Percentiles rank a stretch among this genome's conserved stretches.
phyloP scores from a whole-genome alignment of 495 filamentous ascomycete species.

The Neurospora pannonica region DNA sequence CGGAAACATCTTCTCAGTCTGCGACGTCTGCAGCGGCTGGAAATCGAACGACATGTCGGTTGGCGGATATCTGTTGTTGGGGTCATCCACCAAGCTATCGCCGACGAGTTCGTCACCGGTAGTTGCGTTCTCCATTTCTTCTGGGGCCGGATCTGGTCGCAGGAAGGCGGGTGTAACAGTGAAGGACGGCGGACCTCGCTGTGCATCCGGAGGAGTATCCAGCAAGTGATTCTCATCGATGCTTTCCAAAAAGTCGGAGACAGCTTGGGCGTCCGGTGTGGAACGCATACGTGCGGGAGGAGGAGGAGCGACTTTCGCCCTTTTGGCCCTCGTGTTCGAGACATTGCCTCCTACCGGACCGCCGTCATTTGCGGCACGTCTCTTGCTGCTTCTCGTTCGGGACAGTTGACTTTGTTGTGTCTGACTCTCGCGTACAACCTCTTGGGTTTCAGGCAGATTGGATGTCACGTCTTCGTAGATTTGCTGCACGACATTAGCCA shows the following conservation, averaged over 20 bases:
- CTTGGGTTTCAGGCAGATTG: constrained; percentile 12
- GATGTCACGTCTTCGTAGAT: constrained; percentile 8
- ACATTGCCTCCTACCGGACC: not conserved
- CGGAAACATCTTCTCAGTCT: not conserved
- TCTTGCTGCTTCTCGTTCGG: not conserved
- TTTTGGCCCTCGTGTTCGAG: not conserved
- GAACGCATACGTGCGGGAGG: not conserved
- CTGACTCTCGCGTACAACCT: constrained; percentile 12
- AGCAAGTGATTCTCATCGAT: not conserved
- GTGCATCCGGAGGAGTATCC: not conserved
- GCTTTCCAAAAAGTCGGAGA: not conserved
- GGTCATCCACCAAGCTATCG: not conserved
- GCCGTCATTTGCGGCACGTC: not conserved
- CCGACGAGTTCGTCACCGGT: not conserved
- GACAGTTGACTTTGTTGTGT: not conserved
- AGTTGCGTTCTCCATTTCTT: not conserved
- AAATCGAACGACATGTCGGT: not conserved
- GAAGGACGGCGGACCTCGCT: not conserved
- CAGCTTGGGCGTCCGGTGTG: not conserved
- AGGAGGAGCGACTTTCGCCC: not conserved
- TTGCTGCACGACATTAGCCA: constrained; percentile 10
- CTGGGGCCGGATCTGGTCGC: not conserved
- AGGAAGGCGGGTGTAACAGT: not conserved
- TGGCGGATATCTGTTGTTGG: not conserved
- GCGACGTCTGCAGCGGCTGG: not conserved